Percentiles rank a stretch among this genome's conserved stretches.
Conservation (phyloP, 75 land plant species). For the Sequoia sempervirens region DNA sequence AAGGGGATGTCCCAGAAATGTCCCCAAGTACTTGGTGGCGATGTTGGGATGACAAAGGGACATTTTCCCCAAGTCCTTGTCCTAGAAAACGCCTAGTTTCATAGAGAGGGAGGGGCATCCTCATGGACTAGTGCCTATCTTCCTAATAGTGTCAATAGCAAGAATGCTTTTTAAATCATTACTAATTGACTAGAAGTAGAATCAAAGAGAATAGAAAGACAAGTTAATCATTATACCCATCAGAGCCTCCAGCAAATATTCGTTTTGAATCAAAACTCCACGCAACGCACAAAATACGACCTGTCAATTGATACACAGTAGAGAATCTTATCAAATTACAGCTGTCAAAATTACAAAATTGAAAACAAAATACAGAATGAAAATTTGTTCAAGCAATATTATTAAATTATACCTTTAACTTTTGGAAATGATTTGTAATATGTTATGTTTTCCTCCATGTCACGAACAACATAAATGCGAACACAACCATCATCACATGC, state of each 20-base stretch:
- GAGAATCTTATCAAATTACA: neutral
- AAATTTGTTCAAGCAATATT: neutral
- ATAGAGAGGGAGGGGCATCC: too few relatives aligned
- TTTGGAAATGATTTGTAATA: slow-evolving; percentile 77
- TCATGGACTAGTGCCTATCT: neutral
- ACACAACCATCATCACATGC: slow-evolving; percentile 98
- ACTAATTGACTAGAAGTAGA: neutral
- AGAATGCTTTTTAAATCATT: neutral
- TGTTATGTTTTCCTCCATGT: slow-evolving; percentile 35
- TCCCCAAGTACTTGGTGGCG: too few relatives aligned
- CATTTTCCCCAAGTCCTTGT: too few relatives aligned
- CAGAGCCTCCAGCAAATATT: slow-evolving; percentile 86
- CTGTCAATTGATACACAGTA: slow-evolving; percentile 29
- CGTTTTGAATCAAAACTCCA: slow-evolving; percentile 67
- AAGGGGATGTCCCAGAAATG: too few relatives aligned
- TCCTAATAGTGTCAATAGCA: neutral
- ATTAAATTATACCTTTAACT: slow-evolving; percentile 69
- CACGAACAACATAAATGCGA: slow-evolving; percentile 51
- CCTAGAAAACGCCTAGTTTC: too few relatives aligned
- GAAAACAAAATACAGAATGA: neutral
- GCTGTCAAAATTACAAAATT: neutral
- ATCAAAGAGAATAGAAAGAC: neutral
- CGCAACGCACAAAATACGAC: slow-evolving; percentile 78
- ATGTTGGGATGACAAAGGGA: too few relatives aligned
- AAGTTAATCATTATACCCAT: slow-evolving; percentile 65